Evolutionary conservation across 73 alveolate species (phyloP), one percentile per base, ranked within the genome.

Genomic region (Symbiodinium pilosum): DNA sequence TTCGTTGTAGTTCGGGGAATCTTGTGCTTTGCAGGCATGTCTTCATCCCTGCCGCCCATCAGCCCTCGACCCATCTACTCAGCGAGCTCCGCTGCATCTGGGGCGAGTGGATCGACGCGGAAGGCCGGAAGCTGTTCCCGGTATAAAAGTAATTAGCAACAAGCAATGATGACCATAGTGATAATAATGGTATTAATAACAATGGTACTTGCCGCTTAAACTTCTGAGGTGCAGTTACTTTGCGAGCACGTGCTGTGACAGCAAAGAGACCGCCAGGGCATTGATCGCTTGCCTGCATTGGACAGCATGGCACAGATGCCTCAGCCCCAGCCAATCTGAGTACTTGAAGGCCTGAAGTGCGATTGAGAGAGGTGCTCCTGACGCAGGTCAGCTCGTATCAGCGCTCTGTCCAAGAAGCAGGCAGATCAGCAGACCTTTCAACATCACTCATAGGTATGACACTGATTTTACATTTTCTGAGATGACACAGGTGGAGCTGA

Each of bases 41-140:
- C 81, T n/a, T 64, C 81, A 28, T 38, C 81, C 38, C 38, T 64
- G 81, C 81, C 81, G 81, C 41, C 81, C 81, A 64, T 64, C 81
- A 64, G 81, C 81, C 81, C 81, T 64, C 81, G 81, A 64, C 81
- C 81, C 38, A 64, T 64, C 81, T 64, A 64, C 81, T 64, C 81
- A 28, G 81, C 81, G 39, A 64, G 81, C 81, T 64, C 81, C 5
- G 81, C 81, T 2, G 81, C 81, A 64, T 64, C 81, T 64, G 81
- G 38, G 34, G 81, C 81, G 18, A 64, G 81, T 38, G 81, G 81
- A 64, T 64, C 81, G 12, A 64, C 81, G 9, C 81, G 81, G 30
- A 64, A 30, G 81, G 81, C 81, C 81, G 81, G 40, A 20, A 47
- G 21, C 14, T 47, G 21, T 47, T 6, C 59, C 21, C 59, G 6